Evolutionary conservation across 345 rosid species (phyloP), one percentile per base, ranked within the genome.

Genomic region (Abelmoschus esculentus): DNA sequence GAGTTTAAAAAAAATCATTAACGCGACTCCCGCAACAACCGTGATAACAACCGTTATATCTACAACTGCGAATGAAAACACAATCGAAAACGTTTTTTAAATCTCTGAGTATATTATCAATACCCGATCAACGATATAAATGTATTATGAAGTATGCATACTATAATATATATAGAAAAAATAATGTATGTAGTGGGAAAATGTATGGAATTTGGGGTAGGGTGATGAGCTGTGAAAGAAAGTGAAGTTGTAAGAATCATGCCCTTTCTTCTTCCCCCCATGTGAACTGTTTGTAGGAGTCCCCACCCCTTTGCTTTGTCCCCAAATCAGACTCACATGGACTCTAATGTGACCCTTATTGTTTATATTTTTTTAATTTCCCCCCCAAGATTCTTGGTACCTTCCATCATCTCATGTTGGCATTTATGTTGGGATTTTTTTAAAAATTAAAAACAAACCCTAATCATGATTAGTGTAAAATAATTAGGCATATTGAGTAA

Each of bases 241-340:
- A 70, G 67, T 66, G 61, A 53, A 64, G 10, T 42, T 60, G 77
- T 58, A 72, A 70, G 79, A 79, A 77, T 76, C 63, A 69, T 76
- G 79, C 50, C 68, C 55, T 73, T 54, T 58, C 36, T 22, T 19
- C 55, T 54, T 28, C 14, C 18, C 18, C 85, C 85, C 83, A 82
- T 75, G 83, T 77, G 86, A 73, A 46, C 42, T 68, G 66, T n/a
- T 76, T 78, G 72, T 9, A 69, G 72, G 73, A 63, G 61, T 68
- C 80, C 70, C 80, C 75, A 70, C 74, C 71, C 53, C 12, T 49
- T 75, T 73, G 62, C 80, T 72, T 75, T 82, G 80, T 75, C 76
- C 65, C 78, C 78, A 69, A 82, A 75, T 75, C 80, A 72, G 47
- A 77, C 72, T 77, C 83, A 82, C 85, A 79, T 79, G 85, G 76